Percentiles rank a stretch among this genome's conserved stretches.
Evolutionary conservation across 345 rosid species (phyloP).

Genomic region (Orychophragmus violaceus): DNA sequence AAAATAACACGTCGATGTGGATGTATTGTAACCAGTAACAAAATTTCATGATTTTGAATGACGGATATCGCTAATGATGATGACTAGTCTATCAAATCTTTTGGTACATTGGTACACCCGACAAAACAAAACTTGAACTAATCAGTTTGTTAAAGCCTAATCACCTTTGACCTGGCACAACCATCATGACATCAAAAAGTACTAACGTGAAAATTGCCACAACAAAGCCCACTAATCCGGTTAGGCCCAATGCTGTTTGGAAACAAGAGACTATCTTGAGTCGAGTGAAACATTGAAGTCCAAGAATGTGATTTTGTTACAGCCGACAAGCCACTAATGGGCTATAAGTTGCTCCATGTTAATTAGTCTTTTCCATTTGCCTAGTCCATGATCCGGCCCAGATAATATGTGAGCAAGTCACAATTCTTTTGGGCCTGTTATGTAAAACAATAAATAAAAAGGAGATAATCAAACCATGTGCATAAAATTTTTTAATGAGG

Average conservation of each 20-base stretch:
- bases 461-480: no score
- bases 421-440: no score
- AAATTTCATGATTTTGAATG: neutral
- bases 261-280: neutral
- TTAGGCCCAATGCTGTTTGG: neutral
- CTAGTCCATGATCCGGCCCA: no score
- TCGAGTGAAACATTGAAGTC: neutral
- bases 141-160: slow-evolving; percentile 12
- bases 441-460: no score
- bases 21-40: neutral
- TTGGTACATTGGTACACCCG: neutral
- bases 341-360: neutral
- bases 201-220: slow-evolving; percentile 8
- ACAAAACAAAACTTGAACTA: neutral
- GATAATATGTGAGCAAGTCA: no score
- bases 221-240: neutral
- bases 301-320: neutral
- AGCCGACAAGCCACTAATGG: neutral
- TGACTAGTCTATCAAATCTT: neutral
- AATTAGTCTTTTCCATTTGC: neutral
- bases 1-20: neutral
- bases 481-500: no score
- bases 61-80: neutral
- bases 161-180: slow-evolving; percentile 13
- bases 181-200: neutral